These are phyloP conservation scores for Hericium rajendrae DNA, from an alignment of 768 basidiomycete genomes.

Conservation along the genomic window DNA sequence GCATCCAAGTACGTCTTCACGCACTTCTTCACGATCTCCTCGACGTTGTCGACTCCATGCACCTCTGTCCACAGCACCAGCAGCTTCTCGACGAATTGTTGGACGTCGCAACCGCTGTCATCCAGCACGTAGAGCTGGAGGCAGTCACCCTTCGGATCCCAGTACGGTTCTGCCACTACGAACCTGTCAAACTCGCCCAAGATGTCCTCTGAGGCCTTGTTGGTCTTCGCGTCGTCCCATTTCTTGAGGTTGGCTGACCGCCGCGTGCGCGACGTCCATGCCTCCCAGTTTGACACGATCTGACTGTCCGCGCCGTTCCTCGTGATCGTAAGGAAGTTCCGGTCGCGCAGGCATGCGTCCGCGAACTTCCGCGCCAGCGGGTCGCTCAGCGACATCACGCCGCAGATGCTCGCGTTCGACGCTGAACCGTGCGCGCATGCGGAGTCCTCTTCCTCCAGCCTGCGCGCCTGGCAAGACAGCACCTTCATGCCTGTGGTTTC, in stretches of 20 bases:
- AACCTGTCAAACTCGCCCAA: neutral
- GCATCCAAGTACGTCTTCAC: neutral
- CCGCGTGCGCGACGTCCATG: neutral
- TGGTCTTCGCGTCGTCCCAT: conserved; percentile 7
- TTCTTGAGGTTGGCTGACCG: neutral
- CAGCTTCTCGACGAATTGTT: conserved; percentile 22
- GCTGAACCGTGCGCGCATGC: too few species aligned
- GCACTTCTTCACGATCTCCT: neutral
- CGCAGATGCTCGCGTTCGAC: too few species aligned
- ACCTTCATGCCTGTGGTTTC: conserved; percentile 5
- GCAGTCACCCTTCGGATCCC: conserved; percentile 18
- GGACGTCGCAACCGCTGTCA: conserved; percentile 19
- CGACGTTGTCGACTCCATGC: conserved; percentile 16
- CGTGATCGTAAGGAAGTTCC: too few species aligned
- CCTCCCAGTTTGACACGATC: neutral
- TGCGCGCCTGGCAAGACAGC: neutral
- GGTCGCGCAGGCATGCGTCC: too few species aligned
- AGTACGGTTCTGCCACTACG: conserved; percentile 3
- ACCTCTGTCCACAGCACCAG: conserved; percentile 20
- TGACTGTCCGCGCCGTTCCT: too few species aligned
- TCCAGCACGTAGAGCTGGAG: conserved; percentile 24
- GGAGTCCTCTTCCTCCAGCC: too few species aligned
- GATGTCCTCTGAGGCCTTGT: neutral
- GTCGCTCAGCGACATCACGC: too few species aligned
- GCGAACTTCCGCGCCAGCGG: too few species aligned